phyloP scores from a whole-genome alignment of 345 rosid species.

The Eucalyptus rudis region DNA sequence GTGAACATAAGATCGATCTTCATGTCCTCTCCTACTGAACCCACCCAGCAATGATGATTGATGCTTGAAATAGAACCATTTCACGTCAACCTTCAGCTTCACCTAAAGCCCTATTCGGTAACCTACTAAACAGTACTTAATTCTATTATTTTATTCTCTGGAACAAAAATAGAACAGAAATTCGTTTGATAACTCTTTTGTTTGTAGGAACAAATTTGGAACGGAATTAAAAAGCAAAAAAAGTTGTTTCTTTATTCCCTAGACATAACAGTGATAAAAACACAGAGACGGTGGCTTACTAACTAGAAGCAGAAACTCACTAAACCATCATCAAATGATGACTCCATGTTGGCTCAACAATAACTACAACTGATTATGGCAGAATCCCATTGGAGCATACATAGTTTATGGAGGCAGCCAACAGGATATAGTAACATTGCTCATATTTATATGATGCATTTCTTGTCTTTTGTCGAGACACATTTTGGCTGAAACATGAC shows the following conservation, averaged over 20 bases:
- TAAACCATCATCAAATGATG: background rate
- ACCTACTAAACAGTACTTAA: accelerated
- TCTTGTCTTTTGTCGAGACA: background rate
- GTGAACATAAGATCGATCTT: background rate
- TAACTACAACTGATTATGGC: background rate
- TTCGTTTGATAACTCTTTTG: too few relatives aligned
- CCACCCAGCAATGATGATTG: background rate
- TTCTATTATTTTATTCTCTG: too few relatives aligned
- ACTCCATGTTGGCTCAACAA: background rate
- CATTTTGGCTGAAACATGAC: background rate
- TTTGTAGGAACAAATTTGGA: too few relatives aligned
- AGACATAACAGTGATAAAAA: background rate
- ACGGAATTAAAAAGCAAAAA: too few relatives aligned
- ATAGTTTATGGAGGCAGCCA: background rate
- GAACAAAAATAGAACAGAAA: too few relatives aligned
- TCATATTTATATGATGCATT: background rate
- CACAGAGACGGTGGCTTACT: background rate
- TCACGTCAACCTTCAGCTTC: background rate
- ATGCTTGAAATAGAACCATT: background rate
- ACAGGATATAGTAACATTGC: background rate
- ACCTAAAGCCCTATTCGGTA: background rate
- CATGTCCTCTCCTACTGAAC: background rate
- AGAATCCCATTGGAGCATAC: background rate
- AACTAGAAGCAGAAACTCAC: background rate
- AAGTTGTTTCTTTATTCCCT: background rate